Evolutionary conservation across 495 filamentous ascomycete species (phyloP).

Genomic region (Elaphomyces granulatus): DNA sequence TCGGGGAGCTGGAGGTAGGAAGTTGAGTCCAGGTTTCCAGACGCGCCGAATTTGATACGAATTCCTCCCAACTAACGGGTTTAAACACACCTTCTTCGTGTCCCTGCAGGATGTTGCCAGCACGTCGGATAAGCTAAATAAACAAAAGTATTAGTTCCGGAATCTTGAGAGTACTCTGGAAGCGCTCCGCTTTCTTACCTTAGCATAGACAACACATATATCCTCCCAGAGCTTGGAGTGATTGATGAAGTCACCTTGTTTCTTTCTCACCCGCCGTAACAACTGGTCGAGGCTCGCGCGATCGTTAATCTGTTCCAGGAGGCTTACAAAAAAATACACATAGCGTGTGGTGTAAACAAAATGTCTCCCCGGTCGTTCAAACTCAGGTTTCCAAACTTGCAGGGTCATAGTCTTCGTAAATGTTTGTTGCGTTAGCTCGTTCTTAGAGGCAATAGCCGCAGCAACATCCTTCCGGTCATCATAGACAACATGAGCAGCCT

Average conservation of each 20-base stretch:
- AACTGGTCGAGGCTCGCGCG: slow-evolving; percentile 65
- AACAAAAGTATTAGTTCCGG: not conserved
- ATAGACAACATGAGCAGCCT: slow-evolving; percentile 62
- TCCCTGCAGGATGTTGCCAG: slow-evolving; percentile 46
- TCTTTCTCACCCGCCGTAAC: slow-evolving; percentile 67
- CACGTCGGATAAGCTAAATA: slow-evolving; percentile 48
- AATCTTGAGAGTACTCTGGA: too few species aligned
- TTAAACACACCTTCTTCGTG: slow-evolving; percentile 71
- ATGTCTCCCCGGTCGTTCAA: slow-evolving; percentile 80
- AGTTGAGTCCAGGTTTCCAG: slow-evolving; percentile 39
- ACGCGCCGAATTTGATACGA: slow-evolving; percentile 44
- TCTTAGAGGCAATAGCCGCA: slow-evolving; percentile 53
- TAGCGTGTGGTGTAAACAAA: slow-evolving; percentile 91
- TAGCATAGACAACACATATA: slow-evolving; percentile 58
- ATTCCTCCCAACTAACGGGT: slow-evolving; percentile 64
- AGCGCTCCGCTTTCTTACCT: slow-evolving; percentile 20
- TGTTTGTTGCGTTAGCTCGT: slow-evolving; percentile 69
- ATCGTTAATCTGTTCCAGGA: slow-evolving; percentile 67
- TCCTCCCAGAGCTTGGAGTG: slow-evolving; percentile 78
- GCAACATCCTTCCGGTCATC: slow-evolving; percentile 32
- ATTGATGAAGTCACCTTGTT: slow-evolving; percentile 68
- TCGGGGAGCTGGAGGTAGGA: slow-evolving; percentile 20
- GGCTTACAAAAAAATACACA: slow-evolving; percentile 58
- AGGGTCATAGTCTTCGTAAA: slow-evolving; percentile 91
- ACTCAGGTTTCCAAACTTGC: slow-evolving; percentile 92